Evolutionary conservation across 2,329 filamentous ascomycete species (phyloP).

Genomic region (Magnaporthales sp.): DNA sequence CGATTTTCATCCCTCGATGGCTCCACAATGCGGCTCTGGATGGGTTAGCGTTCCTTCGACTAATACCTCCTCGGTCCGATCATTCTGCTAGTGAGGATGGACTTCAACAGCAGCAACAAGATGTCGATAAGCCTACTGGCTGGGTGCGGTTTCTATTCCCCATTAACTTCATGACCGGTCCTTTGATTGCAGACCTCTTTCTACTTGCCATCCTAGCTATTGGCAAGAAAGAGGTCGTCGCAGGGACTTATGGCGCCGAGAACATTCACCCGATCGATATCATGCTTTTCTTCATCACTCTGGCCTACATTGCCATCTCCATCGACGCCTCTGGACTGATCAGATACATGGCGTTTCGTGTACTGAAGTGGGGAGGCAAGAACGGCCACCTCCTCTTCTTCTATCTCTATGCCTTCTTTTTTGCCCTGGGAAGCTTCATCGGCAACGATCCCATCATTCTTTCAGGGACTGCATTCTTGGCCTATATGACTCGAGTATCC

Average conservation of each 20-base stretch:
- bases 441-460: conserved; percentile 71
- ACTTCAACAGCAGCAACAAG: conserved; percentile 9
- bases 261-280: conserved; percentile 64
- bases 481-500: conserved; percentile 69
- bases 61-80: conserved; percentile 37
- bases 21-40: conserved; percentile 36
- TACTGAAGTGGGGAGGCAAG: conserved; percentile 57
- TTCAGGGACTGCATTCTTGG: conserved; percentile 64
- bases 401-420: conserved; percentile 68
- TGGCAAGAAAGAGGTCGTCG: conserved; percentile 56
- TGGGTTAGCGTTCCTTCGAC: conserved; percentile 32
- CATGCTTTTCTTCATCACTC: conserved; percentile 65
- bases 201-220: conserved; percentile 62
- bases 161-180: conserved; percentile 63
- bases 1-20: conserved; percentile 47
- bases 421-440: conserved; percentile 56
- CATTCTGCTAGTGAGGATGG: conserved; percentile 4
- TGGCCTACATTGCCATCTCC: conserved; percentile 70
- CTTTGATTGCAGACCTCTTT: conserved; percentile 62
- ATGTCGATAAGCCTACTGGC: conserved; percentile 25
- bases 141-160: conserved; percentile 45
- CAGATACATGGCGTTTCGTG: conserved; percentile 60
- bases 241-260: conserved; percentile 56
- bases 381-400: conserved; percentile 62
- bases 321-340: conserved; percentile 70